Evolutionary conservation across 2,329 filamentous ascomycete species (phyloP), one percentile per base, ranked within the genome.

Genomic region (Trichoderma afroharzianum): DNA sequence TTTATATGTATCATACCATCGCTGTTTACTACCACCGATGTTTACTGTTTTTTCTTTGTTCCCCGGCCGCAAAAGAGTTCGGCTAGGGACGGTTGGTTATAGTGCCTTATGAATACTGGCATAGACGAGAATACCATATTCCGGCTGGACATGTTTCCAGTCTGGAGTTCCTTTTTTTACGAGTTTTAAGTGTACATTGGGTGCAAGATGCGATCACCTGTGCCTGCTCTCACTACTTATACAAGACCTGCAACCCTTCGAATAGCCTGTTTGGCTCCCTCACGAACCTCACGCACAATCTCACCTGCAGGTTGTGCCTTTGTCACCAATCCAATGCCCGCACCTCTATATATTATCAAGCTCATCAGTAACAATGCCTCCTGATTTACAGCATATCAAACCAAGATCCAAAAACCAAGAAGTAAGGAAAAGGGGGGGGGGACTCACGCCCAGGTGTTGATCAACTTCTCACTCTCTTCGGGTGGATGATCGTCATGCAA

Each of bases 251-350:
- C 76, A 67, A 82, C 67, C 53, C 76, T 76, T 63, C 74, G 76
- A 33, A 85, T 78, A 47, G 77, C 77, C 66, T 76, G 73, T 71
- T 77, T 80, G 4, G 83, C 80, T 14, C 78, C 80, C 62, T 82
- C 79, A 21, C 82, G 78, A 11, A 82, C 78, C 69, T 85, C 79
- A n/a, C 75, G 77, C 3, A 85, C 83, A 72, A 86, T 84, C 21
- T 84, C 81, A 0, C 78, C 82, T 1, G 83, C 81, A 9, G 83
- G 80, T 21, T 81, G 79, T 5, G 75, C 75, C 30, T 82, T 79
- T n/a, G 77, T 82, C n/a, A 86, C 80, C 30, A 86, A 74, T 3
- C 84, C 84, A 21, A 86, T 81, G 0, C 79, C 84, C 5, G 84
- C 82, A 55, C 84, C 84, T 7, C 81, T 82, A 47, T 8, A 9